These are phyloP conservation scores for Emergomyces pasteurianus DNA, from an alignment of 2,329 filamentous ascomycete genomes.

Conservation along the genomic window DNA sequence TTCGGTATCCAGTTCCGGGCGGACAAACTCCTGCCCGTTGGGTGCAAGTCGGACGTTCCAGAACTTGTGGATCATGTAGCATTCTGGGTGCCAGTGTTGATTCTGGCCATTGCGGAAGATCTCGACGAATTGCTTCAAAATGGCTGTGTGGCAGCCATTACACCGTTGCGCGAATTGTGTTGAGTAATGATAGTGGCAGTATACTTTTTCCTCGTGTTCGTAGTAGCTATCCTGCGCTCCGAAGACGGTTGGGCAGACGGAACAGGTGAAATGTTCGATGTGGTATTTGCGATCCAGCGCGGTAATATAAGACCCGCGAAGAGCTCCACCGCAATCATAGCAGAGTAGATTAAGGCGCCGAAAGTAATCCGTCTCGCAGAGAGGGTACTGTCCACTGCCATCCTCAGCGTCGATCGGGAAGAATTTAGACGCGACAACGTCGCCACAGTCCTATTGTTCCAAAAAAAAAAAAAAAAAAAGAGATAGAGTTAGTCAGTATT, in stretches of 20 bases:
- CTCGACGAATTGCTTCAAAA: slow-evolving; percentile 97
- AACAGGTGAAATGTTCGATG: slow-evolving; percentile 98
- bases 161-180: slow-evolving; percentile 93
- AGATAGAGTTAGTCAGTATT: slow-evolving; percentile 6
- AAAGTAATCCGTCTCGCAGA: slow-evolving; percentile 98
- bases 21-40: slow-evolving; percentile 41
- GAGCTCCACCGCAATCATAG: slow-evolving; percentile 78
- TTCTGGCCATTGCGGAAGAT: slow-evolving; percentile 97
- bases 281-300: slow-evolving; percentile 97
- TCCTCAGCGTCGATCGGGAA: slow-evolving; percentile 91
- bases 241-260: slow-evolving; percentile 92
- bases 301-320: slow-evolving; percentile 95
- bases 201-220: slow-evolving; percentile 91
- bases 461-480: neutral
- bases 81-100: slow-evolving; percentile 98
- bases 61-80: slow-evolving; percentile 99
- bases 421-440: slow-evolving; percentile 97
- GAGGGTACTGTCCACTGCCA: slow-evolving; percentile 70
- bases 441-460: slow-evolving; percentile 67
- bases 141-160: slow-evolving; percentile 92
- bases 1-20: slow-evolving; percentile 37
- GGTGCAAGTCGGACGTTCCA: slow-evolving; percentile 88
- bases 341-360: slow-evolving; percentile 81
- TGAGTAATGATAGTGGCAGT: slow-evolving; percentile 98
- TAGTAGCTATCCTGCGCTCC: slow-evolving; percentile 98